Evolutionary conservation across 345 rosid genomes (phyloP), one percentile per base, ranked within the genome.

Genomic region (Pistacia integerrima): DNA sequence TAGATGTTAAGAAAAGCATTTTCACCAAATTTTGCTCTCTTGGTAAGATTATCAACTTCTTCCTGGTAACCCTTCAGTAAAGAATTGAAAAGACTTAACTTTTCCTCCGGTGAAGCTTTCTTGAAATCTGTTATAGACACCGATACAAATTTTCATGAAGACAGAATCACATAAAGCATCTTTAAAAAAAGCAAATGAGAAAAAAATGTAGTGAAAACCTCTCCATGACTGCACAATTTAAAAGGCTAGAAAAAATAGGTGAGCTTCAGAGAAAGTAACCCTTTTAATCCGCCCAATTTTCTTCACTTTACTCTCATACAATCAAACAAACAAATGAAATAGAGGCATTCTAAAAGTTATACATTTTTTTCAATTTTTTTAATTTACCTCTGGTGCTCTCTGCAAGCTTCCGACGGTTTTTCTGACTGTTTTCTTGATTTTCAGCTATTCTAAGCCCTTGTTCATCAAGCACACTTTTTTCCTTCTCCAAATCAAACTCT

Each of bases 31-130:
- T 96, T 96, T 41, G 98, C 98, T 84, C 99, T 94, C 88, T 96
- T 96, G 76, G 99, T 96, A 69, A 96, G 91, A 85, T 94, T 96
- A 87, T 96, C 98, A 41, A 96, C 98, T 91, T 96, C 99, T 88
- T 96, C 99, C 84, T 94, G 99, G 82, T 92, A 96, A 63, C 95
- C 93, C 89, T 91, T 96, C 17, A 96, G 98, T 78, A 96, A 87
- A 61, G 99, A 86, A 81, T 88, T 93, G 84, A 96, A 96, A 88
- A 91, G 81, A 76, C 87, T 83, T 82, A 92, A 86, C 85, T 93
- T 94, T 49, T 93, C 92, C 77, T 96, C 97, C 0, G 91, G 61
- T 10, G 98, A 87, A 80, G 99, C 99, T 91, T 91, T 96, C 86
- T 96, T 96, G 87, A 96, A 94, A 88, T 92, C 99, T 96, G 90